Evolutionary conservation across 2,329 filamentous ascomycete species (phyloP), one percentile per base, ranked within the genome.

Genomic region (Cytospora chrysosperma): DNA sequence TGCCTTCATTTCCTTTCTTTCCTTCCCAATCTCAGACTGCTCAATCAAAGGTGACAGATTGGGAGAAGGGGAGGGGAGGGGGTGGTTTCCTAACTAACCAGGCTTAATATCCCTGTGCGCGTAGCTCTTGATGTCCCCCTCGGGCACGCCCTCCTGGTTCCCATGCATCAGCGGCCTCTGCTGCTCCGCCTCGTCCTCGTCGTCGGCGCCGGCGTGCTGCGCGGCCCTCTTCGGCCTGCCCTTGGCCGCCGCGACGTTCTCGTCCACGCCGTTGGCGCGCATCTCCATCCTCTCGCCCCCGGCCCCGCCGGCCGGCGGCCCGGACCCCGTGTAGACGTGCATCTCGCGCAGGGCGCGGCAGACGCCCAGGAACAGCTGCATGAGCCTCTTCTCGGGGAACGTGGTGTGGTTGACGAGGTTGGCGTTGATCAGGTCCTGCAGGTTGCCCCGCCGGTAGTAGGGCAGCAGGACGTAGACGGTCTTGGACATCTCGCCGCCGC

Each of bases 341-440:
- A 99, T 97, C 40, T 89, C 87, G 73, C 89, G 89, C 65, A 99
- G 79, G 51, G 92, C 95, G 71, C 88, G 87, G 75, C 94, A 97
- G 2, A 99, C 93, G 19, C 95, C 95, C 50, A 97, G 79, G 75
- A 99, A 97, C 65, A 99, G 77, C 64, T 88, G 82, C 93, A 98
- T 94, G 67, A 99, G 81, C 70, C 89, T 84, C 74, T 88, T 85
- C 79, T 98, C 94, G 0, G 94, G 93, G 72, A 99, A 98, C 58
- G 84, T 85, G 43, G 91, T 91, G 75, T 96, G 92, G 76, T 98
- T 98, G 76, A 99, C 94, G 61, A 98, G 81, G 77, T 99, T 99
- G 68, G 95, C 94, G 76, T 99, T 99, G 81, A 99, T 98, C 74
- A 96, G 90, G 78, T 99, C 95, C 79, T 99, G 95, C 43, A 99